Base-by-base conservation (phyloP, 2,329 filamentous ascomycete genomes). In the Fusarium nematophilum region DNA sequence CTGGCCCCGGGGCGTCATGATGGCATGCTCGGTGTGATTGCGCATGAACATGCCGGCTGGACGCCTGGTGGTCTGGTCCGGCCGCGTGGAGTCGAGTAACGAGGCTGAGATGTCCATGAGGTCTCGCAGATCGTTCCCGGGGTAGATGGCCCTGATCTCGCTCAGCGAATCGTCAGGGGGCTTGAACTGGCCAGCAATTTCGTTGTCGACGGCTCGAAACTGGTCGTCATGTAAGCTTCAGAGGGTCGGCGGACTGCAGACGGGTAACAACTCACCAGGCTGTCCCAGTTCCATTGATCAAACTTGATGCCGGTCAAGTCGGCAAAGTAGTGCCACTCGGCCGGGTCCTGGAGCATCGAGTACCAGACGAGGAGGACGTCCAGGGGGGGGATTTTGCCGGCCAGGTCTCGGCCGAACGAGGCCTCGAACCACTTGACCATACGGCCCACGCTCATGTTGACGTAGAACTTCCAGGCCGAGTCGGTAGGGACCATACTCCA, bases 311-410 rank as follows among this genome's bases (percentile, higher is more conserved):
- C 7, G 10, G 45, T 50, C 4, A 18, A 5, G 3, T 49, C 7
- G 3, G 38, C 30, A 9, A 67, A 53, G 1, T 5, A 5, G 3
- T 45, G 10, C 48, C 46, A 61, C 3, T 40, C 31, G 8, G 39
- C 10, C 7, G 46, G 53, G 8, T 38, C 21, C 14, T 56, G 55
- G 3, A 68, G 33, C 30, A 63, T 37, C 4, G 44, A 33, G 34
- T 65, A 55, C 60, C 53, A 67, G 8, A 56, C 36, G 15, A 66
- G 43, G 33, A 63, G 31, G 1, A 60, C 55, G 30, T 65, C 53
- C 3, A 61, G 45, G 2, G 57, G 59, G 6, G 62, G 55, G 13
- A 60, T 46, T 2, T 47, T 17, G 5, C 27, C 43, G 6, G 29
- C 25, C 13, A 63, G 31, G 25, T 36, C 21, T 2, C 33, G 13